A percentile compares a stretch with the other conserved stretches of the same genome.
Conservation (phyloP, 148 eudicot species). For the Rhododendron henanense region DNA sequence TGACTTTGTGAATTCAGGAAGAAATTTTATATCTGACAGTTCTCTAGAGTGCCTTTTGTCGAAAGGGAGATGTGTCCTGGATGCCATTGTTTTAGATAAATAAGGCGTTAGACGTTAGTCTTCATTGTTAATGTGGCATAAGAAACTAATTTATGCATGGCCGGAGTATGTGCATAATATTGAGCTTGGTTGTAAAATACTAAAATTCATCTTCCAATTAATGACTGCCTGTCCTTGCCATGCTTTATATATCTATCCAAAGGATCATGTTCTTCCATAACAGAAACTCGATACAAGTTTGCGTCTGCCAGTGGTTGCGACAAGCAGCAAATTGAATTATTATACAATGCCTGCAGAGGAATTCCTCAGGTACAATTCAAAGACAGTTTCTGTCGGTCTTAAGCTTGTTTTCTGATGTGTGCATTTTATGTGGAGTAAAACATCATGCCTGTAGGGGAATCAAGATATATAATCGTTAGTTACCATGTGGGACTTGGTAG, state of each 20-base stretch:
- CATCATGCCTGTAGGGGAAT: not conserved
- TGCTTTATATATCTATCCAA: not conserved
- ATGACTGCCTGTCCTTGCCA: not conserved
- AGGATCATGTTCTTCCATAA: constrained; percentile 1
- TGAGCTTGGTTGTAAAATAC: not conserved
- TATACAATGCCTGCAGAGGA: constrained; percentile 61
- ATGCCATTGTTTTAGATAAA: not conserved
- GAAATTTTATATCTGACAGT: not conserved
- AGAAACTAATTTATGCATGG: not conserved
- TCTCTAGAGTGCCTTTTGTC: constrained; percentile 1
- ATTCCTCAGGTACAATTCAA: constrained; percentile 42
- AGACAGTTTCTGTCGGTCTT: not conserved
- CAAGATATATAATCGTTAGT: not conserved
- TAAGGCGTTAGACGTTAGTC: not conserved
- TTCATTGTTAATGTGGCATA: not conserved
- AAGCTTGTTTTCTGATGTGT: not conserved
- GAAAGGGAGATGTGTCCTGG: not conserved
- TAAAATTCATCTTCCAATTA: not conserved
- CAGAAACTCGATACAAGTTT: constrained; percentile 54
- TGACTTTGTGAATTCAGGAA: not conserved
- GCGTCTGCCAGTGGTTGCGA: constrained; percentile 48
- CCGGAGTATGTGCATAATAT: not conserved
- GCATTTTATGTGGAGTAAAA: not conserved
- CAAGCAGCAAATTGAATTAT: constrained; percentile 38
- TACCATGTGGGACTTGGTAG: not conserved